phyloP scores from a whole-genome alignment of 2,329 filamentous ascomycete species.

The Calonectria naviculata region DNA sequence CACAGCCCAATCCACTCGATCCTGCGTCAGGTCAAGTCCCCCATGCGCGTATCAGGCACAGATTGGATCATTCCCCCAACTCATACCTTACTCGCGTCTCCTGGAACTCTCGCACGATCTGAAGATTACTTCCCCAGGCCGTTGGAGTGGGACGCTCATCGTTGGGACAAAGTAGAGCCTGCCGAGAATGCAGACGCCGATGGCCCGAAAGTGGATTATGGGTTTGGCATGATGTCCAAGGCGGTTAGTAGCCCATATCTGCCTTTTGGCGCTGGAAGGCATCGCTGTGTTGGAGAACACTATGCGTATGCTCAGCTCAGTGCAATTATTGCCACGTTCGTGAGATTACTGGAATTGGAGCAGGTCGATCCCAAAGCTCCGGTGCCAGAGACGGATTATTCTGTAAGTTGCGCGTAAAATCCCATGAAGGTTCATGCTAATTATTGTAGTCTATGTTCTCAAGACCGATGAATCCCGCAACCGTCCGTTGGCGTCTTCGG shows the following conservation, averaged over 20 bases:
- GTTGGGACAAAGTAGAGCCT: constrained; percentile 73
- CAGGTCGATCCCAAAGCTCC: constrained; percentile 62
- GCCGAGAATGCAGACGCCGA: constrained; percentile 63
- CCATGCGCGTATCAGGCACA: constrained; percentile 84
- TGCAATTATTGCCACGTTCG: constrained; percentile 81
- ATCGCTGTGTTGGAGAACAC: constrained; percentile 95
- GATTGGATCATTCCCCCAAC: constrained; percentile 83
- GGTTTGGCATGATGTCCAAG: constrained; percentile 93
- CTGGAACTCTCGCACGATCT: constrained; percentile 80
- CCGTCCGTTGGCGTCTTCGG: constrained; percentile 31
- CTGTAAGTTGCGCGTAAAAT: constrained; percentile 47
- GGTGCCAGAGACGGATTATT: constrained; percentile 74
- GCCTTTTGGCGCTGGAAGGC: constrained; percentile 93
- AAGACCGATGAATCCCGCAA: constrained; percentile 34
- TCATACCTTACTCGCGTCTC: constrained; percentile 87
- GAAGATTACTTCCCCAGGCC: constrained; percentile 84
- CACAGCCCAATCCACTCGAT: constrained; percentile 96
- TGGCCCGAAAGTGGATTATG: constrained; percentile 87
- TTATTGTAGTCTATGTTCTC: constrained; percentile 34
- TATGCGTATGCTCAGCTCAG: constrained; percentile 94
- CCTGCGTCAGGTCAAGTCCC: constrained; percentile 88
- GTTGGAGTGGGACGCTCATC: constrained; percentile 85
- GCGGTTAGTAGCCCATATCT: constrained; percentile 90
- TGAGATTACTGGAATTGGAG: constrained; percentile 79
- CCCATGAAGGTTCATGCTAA: background rate